phyloP scores from a whole-genome alignment of 2,329 filamentous ascomycete genomes.

The Aspergillus sp. region DNA sequence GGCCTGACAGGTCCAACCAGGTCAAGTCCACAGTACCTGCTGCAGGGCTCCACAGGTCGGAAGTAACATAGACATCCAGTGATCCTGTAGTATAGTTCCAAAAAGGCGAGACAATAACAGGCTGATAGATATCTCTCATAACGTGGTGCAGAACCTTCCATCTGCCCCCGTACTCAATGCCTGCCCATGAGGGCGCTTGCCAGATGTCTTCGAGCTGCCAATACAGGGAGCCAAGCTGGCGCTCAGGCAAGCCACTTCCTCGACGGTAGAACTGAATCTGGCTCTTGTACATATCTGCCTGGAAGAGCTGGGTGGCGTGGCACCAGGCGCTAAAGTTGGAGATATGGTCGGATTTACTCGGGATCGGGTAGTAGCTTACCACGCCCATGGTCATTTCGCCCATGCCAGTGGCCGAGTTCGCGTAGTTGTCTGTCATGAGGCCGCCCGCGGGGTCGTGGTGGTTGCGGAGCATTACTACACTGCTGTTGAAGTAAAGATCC shows the following conservation, averaged over 20 bases:
- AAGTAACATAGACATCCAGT: constrained; percentile 58
- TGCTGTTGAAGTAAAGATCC: constrained; percentile 61
- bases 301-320: constrained; percentile 64
- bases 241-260: constrained; percentile 58
- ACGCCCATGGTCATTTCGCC: constrained; percentile 62
- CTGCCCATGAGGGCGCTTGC: constrained; percentile 65
- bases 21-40: constrained; percentile 50
- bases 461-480: constrained; percentile 57
- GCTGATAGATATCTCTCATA: constrained; percentile 59
- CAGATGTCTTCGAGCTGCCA: constrained; percentile 69
- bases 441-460: constrained; percentile 59
- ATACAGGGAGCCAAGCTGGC: constrained; percentile 62
- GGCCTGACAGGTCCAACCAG: constrained; percentile 56
- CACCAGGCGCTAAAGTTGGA: constrained; percentile 65
- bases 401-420: constrained; percentile 38
- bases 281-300: constrained; percentile 62
- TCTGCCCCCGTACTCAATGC: constrained; percentile 63
- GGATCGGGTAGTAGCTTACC: constrained; percentile 58
- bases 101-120: constrained; percentile 61
- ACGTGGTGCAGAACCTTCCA: constrained; percentile 65
- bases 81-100: constrained; percentile 54
- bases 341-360: constrained; percentile 53
- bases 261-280: constrained; percentile 64
- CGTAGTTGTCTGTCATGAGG: constrained; percentile 50
- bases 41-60: constrained; percentile 57